Evolutionary conservation across 345 rosid genomes (phyloP), one percentile per base, ranked within the genome.

Genomic region (Carallia pectinifolia): DNA sequence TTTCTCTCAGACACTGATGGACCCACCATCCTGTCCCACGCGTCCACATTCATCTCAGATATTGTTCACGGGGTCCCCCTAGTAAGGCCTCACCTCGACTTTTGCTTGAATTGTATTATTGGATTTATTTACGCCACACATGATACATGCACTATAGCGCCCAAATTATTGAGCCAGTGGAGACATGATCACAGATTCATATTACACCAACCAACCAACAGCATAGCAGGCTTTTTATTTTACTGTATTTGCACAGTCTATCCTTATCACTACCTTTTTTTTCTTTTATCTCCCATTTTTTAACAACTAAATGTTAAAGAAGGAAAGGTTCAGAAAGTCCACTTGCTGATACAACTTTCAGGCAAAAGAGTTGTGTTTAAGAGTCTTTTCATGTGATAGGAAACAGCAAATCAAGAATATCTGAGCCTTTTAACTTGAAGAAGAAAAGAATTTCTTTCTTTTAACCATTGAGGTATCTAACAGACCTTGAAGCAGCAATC

Each of bases 401-500:
- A 0, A 47, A 58, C 50, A 47, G 79, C 58, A 71, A 78, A 31
- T 56, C 18, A 56, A 38, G 69, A 71, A 68, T 50, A 38, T 60
- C 13, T 68, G 58, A 68, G 18, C 33, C 16, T 50, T 65, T 58
- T 63, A 50, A 16, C 61, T 30, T 0, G 18, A 33, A 18, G 47
- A 38, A 62, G 73, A 81, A 71, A 77, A 75, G 56, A 67, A 59
- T 58, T 70, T 52, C 6, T 39, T 34, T 48, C 44, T 50, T 53
- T n/a, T 31, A 63, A 70, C 67, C 69, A 65, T 73, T 37, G 65
- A 62, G 71, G 75, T 62, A 71, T 65, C 79, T 73, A 62, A 65
- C 71, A 71, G 40, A 69, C 74, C 65, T 38, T 50, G 56, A 66
- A 72, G 63, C 58, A 77, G 62, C 58, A 73, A 64, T 64, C 71